Conservation (phyloP, 2,329 filamentous ascomycete genomes). For the Aspergillaceae sp. region DNA sequence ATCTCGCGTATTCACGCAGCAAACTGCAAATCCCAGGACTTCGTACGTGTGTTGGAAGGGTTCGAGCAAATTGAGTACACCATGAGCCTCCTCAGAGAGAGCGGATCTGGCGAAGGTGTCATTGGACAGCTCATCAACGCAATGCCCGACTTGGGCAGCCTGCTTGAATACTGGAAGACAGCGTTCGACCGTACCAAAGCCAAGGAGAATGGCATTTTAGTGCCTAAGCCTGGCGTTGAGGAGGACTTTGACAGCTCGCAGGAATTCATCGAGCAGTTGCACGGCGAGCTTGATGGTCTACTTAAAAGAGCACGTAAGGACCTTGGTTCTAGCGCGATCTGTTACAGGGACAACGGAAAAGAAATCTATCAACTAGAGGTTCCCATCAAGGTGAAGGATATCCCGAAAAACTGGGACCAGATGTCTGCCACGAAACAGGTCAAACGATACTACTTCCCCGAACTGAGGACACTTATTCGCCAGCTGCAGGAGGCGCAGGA, state of each 20-base stretch:
- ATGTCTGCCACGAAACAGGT: conserved; percentile 89
- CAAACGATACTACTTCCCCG: conserved; percentile 87
- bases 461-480: conserved; percentile 73
- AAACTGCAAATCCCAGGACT: conserved; percentile 82
- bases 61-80: conserved; percentile 98
- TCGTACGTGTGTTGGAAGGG: conserved; percentile 84
- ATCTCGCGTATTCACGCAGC: conserved; percentile 92
- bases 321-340: conserved; percentile 63
- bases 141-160: conserved; percentile 74
- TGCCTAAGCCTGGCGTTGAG: conserved; percentile 80
- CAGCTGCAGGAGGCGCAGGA: conserved; percentile 90
- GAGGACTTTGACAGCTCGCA: conserved; percentile 84
- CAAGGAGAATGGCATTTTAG: conserved; percentile 68
- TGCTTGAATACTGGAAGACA: conserved; percentile 76
- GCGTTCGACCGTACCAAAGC: conserved; percentile 81
- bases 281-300: conserved; percentile 61
- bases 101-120: conserved; percentile 69
- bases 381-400: conserved; percentile 68
- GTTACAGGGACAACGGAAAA: conserved; percentile 81
- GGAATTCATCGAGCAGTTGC: conserved; percentile 65
- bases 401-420: conserved; percentile 84
- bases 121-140: conserved; percentile 72
- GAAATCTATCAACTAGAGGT: conserved; percentile 95
- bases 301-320: conserved; percentile 63
- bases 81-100: conserved; percentile 66